Evolutionary conservation across 2,329 filamentous ascomycete genomes (phyloP), one percentile per base, ranked within the genome.

Genomic region (Pseudopyricularia cyperi): DNA sequence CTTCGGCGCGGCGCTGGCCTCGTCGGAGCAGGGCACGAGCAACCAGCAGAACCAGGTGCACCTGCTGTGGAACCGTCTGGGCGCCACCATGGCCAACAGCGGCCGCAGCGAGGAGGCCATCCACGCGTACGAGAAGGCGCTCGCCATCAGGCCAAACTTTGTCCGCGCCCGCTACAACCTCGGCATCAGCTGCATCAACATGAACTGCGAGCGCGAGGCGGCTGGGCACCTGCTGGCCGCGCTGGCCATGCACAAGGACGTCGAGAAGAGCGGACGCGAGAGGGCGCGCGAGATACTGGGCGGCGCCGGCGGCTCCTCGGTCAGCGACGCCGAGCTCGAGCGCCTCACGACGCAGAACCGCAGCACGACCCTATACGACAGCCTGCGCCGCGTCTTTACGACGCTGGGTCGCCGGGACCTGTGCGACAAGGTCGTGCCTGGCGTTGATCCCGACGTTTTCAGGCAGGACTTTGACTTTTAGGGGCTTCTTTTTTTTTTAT

Each of bases 141-240:
- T 98, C 8, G 85, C 83, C 44, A 79, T 96, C 55, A 86, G 90
- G 53, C 88, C 91, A 52, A 98, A 98, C 71, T 98, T 98, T 64
- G 94, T 98, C 17, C 87, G 93, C 54, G 93, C 93, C 3, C 80
- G 93, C 46, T 98, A 98, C 73, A 98, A 98, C 68, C 80, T 98
- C 1, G 93, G 93, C 46, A 93, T 97, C 9, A 88, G 82, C 54
- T 97, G 93, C 68, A 97, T 98, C 67, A 97, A 97, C 69, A 95
- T 97, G 59, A 90, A 90, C 52, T 96, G 91, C 68, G 90, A 89
- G 65, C 85, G 87, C 15, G 88, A 97, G 70, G 93, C 93, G 0
- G 93, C 93, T 2, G 85, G 89, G 55, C 93, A 98, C 69, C 79
- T 98, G 53, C 79, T 98, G 14, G 88, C 90, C 3, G 91, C 93